Evolutionary conservation across 352 stramenopile genomes (phyloP), one percentile per base, ranked within the genome.

Genomic region (Detonula confervacea): DNA sequence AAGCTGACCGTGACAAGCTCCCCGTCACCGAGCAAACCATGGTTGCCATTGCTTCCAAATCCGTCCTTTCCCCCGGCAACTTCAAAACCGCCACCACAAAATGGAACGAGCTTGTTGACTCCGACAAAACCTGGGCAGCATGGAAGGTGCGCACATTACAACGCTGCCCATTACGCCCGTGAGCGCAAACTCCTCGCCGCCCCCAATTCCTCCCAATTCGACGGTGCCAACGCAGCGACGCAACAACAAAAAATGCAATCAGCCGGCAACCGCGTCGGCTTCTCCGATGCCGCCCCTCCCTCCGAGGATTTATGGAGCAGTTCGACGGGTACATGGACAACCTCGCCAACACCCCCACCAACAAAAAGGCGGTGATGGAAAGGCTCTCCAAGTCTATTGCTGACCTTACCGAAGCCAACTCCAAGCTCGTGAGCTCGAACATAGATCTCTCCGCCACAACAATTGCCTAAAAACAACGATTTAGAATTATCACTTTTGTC

Each of bases 71-170:
- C 0, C 8, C 25, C 4, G 16, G 24, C 1, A n/a, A 4, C 11
- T 69, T 14, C 20, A 22, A 22, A 0, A n/a, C 27, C 5, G 16
- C 22, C 9, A 68, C 20, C n/a, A 1, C 24, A 0, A 7, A 73
- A 39, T 52, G 49, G 64, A 29, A 47, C 33, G 30, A 20, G 7
- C 20, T 44, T 2, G n/a, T 12, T 16, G 30, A 25, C 12, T 12
- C 44, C 46, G 12, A 33, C 42, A 30, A 59, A 30, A 66, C 69
- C 12, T 69, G 68, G 68, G 4, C n/a, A 18, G 22, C 2, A 1
- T 77, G 68, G 44, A 70, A 77, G 46, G 22, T n/a, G n/a, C n/a
- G n/a, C 5, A 0, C 39, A 20, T n/a, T 60, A 60, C 61, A 33
- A 20, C 16, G 18, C 37, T n/a, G 30, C 39, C 16, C 5, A 46